A percentile compares a stretch with the other conserved stretches of the same genome.
Evolutionary conservation across 2,329 filamentous ascomycete species (phyloP).

Genomic region (Rutstroemia sp.): DNA sequence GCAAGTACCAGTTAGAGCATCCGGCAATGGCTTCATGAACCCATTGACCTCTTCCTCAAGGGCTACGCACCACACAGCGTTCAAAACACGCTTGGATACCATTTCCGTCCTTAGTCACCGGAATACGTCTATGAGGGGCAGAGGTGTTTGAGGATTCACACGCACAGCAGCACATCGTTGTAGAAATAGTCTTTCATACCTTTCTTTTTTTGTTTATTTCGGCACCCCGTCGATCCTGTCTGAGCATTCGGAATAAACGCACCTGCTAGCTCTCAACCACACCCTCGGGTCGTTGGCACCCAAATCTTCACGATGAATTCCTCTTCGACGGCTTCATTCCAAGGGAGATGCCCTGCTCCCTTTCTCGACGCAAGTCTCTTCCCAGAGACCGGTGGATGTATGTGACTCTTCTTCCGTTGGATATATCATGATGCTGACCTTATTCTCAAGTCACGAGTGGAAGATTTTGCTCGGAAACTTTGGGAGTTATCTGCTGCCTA

Average conservation of each 20-base stretch:
- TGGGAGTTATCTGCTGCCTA: slow-evolving; percentile 65
- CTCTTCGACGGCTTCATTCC: slow-evolving; percentile 7
- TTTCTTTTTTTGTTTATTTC: background rate
- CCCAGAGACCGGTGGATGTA: slow-evolving; percentile 58
- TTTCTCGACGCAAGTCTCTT: slow-evolving; percentile 61
- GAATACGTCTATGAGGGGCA: background rate
- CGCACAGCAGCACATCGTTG: background rate
- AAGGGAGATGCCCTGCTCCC: slow-evolving; percentile 50
- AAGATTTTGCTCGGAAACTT: slow-evolving; percentile 49
- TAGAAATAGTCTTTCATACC: background rate
- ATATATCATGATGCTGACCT: background rate
- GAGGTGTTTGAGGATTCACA: background rate
- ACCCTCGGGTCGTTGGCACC: background rate
- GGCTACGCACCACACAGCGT: slow-evolving; percentile 15
- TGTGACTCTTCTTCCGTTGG: slow-evolving; percentile 23
- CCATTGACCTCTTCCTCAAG: slow-evolving; percentile 6
- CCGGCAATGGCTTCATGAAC: slow-evolving; percentile 18
- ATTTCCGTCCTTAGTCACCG: background rate
- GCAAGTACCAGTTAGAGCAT: slow-evolving; percentile 4
- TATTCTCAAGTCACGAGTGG: slow-evolving; percentile 39
- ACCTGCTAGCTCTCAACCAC: background rate
- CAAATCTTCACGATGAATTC: slow-evolving; percentile 10
- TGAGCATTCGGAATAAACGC: background rate
- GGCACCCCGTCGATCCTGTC: background rate
- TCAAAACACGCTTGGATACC: slow-evolving; percentile 5